Conservation (phyloP, 768 basidiomycete species). For the Lactifluus subvellereus region DNA sequence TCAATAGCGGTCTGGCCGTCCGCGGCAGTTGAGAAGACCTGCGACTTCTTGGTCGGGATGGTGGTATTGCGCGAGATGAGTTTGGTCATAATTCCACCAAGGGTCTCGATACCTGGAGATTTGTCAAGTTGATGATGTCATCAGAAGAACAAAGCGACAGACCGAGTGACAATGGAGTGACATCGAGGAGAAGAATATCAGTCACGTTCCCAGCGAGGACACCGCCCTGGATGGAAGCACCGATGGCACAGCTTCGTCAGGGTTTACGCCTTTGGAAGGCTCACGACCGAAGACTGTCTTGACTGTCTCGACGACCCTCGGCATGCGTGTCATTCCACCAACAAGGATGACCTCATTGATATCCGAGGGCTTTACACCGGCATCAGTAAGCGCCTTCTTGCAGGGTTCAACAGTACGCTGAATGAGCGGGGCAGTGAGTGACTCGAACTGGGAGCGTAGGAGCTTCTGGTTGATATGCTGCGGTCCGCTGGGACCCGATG, state of each 20-base stretch:
- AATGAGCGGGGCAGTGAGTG: conserved; percentile 74
- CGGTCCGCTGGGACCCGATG: conserved; percentile 89
- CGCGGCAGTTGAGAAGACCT: conserved; percentile 97
- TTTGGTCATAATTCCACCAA: conserved; percentile 99
- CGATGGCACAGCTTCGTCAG: conserved; percentile 98
- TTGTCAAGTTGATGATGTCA: neutral
- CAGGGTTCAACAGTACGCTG: conserved; percentile 91
- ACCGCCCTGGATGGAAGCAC: conserved; percentile 97
- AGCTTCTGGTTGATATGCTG: conserved; percentile 96
- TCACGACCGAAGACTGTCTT: conserved; percentile 93
- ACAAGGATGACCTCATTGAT: conserved; percentile 97
- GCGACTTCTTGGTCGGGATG: conserved; percentile 99
- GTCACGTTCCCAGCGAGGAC: conserved; percentile 95
- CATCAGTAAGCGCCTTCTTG: conserved; percentile 94
- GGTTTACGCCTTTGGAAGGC: conserved; percentile 98
- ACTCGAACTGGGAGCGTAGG: conserved; percentile 84
- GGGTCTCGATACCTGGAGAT: conserved; percentile 80
- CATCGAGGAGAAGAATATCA: conserved; percentile 90
- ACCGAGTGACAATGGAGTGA: conserved; percentile 95
- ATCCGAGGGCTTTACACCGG: conserved; percentile 87
- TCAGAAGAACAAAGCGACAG: conserved; percentile 27
- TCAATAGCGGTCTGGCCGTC: conserved; percentile 99
- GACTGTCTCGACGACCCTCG: conserved; percentile 89
- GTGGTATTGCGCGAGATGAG: conserved; percentile 98
- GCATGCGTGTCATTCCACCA: conserved; percentile 99